Base-by-base conservation (phyloP, 805 yeast genomes). In the Metschnikowia chrysomelidarum region DNA sequence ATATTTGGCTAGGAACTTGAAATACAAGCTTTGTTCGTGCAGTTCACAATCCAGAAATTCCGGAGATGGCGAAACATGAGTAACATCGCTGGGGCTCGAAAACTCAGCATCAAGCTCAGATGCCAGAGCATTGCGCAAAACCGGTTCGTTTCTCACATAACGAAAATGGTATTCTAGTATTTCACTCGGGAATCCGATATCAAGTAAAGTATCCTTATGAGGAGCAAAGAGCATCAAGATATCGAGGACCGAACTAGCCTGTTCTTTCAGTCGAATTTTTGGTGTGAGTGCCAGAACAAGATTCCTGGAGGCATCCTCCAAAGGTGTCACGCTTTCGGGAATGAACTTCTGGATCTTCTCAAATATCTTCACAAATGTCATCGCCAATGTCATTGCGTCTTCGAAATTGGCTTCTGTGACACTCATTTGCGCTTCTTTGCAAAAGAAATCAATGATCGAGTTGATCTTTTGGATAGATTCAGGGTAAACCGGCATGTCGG, bases 101-200 rank as follows among this genome's bases (percentile, higher is more conserved):
- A 41, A 36, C 18, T 34, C 41, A 12, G 31, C 38, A n/a, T 41
- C 44, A 14, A 36, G 28, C 10, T 34, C 41, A 9, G 24, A 26
- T 12, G 20, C 18, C 10, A 25, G 14, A 20, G 10, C 27, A 2
- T 17, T 5, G 3, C 15, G 12, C 11, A 12, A 16, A 12, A 19
- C 12, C n/a, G 29, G n/a, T 2, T 16, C 14, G 5, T 13, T 15
- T 13, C 15, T 19, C 25, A 32, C 22, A 24, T 20, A 41, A 6
- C 27, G 38, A 19, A 36, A 32, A 21, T 43, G 42, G 19, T 42
- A 42, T 18, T 44, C 42, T 12, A 44, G 30, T 10, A 42, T 26
- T 19, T 44, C 49, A 21, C 39, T 36, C 7, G 49, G 49, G 18
- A 44, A 42, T n/a, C 30, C 40, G 11, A 39, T 24, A 7, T 34